Evolutionary conservation across 306 rosid genomes (phyloP), one percentile per base, ranked within the genome.

Genomic region (Sicyos baderoa): DNA sequence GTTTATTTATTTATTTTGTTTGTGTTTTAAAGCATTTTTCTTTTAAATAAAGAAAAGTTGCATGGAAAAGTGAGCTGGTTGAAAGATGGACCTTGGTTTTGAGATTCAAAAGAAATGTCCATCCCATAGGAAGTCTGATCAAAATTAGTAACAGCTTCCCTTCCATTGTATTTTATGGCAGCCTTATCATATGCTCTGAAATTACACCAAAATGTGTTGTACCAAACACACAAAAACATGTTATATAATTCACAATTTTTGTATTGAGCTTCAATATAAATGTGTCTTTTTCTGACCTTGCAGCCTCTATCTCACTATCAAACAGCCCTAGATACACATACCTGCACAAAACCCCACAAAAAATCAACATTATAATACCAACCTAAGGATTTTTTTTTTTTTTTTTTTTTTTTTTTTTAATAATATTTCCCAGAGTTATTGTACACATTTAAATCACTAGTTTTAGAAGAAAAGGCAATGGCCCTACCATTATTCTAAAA

Each of bases 101-200:
- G 66, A 51, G 78, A 79, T 78, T 79, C 88, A 27, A 86, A 79
- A 56, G 74, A 59, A 57, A 81, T 54, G 61, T 82, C 86, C 50
- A 77, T 85, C 52, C 79, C 84, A 74, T 89, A 88, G 25, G 74
- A 72, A 75, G 83, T 87, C 9, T 84, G 85, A 64, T 88, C 88
- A 73, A 91, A 91, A 79, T 91, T 91, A 50, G 97, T 91, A 25
- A 88, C 93, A 0, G 96, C 96, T 73, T 91, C 97, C 78, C 80
- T 84, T 76, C 97, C 96, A 79, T 84, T 87, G 85, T 85, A 80
- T 75, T 84, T 84, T 62, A 91, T 82, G 60, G 97, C 97, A 71
- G 97, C 97, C 88, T 73, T 83, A 78, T 91, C 97, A 81, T 91
- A 91, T 7, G 96, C 97, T 82, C 97, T 91, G 76, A 71, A 81